Evolutionary conservation across 306 rosid species (phyloP), one percentile per base, ranked within the genome.

Genomic region (Mucuna pruriens): DNA sequence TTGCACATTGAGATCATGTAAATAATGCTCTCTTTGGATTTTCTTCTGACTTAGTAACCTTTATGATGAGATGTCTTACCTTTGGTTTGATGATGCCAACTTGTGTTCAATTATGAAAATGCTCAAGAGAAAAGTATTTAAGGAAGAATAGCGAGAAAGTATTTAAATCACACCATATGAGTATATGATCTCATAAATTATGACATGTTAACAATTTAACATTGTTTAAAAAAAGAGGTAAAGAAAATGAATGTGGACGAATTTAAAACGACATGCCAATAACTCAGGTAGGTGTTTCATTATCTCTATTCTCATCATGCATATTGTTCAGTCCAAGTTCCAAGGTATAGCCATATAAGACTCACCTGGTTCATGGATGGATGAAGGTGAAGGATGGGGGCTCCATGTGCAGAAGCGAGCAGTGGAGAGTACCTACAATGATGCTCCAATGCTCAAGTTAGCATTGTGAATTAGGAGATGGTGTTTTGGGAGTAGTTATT

Each of bases 1-100:
- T 33, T 49, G 26, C 67, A 29, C 29, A 71, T 9, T 49, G 40
- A 15, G 72, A 80, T 33, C 38, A 45, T 71, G 54, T 33, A 70
- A 57, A 61, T 19, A 71, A 20, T 20, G 64, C 48, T 6, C 60
- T 68, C 39, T 58, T 19, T 54, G 13, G 7, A 57, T 22, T 57
- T 57, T 22, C 9, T 51, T 51, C 58, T 51, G 9, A n/a, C 1
- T 19, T 8, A 7, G 61, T 54, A 13, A 13, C 61, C 26, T 54
- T 54, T 49, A n/a, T n/a, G 22, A 5, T 51, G 23, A 51, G 57
- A 51, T 51, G 17, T 25, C 68, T 7, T 52, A 36, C 42, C 36
- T 34, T 22, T 38, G 58, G 62, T 66, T 66, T 40, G 54, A 66
- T 36, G 57, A 33, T 66, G 45, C 62, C 38, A 38, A 23, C 40